Evolutionary conservation across 371 early-diverging fungal species (phyloP).

Genomic region (Apophysomyces trapeziformis): DNA sequence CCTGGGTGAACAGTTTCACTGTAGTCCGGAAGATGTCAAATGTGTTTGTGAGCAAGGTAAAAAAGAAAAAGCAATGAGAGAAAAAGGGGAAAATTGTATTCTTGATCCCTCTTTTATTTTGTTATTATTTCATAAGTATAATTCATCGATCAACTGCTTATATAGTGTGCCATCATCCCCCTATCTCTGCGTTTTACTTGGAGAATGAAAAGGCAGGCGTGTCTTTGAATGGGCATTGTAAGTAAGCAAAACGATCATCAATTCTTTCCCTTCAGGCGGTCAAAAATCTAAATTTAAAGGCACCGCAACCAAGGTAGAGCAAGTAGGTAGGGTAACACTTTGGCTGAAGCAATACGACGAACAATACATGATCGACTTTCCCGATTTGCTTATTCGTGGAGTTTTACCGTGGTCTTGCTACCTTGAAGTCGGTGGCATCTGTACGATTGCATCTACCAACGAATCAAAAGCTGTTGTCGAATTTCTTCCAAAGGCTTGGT

Average conservation of each 20-base stretch:
- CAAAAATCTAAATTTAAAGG: conserved; percentile 70
- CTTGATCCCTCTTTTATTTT: neutral
- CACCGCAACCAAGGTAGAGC: conserved; percentile 63
- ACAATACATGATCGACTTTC: conserved; percentile 59
- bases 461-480: conserved; percentile 60
- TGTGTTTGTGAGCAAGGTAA: conserved; percentile 67
- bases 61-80: neutral
- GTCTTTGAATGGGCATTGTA: conserved; percentile 69
- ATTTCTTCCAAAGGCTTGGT: conserved; percentile 59
- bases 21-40: conserved; percentile 41
- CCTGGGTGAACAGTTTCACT: conserved; percentile 87
- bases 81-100: no score
- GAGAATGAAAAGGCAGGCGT: conserved; percentile 70
- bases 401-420: conserved; percentile 62
- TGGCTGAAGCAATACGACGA: conserved; percentile 52
- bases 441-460: conserved; percentile 53
- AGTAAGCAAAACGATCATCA: conserved; percentile 13
- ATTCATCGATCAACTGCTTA: neutral
- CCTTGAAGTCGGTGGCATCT: conserved; percentile 58
- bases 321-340: conserved; percentile 57
- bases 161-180: conserved; percentile 95
- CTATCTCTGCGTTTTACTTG: conserved; percentile 75
- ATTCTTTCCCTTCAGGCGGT: conserved; percentile 24
- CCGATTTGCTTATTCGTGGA: conserved; percentile 60
- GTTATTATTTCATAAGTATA: neutral